phyloP scores from a whole-genome alignment of 768 basidiomycete genomes.

The Cyathus striatus region DNA sequence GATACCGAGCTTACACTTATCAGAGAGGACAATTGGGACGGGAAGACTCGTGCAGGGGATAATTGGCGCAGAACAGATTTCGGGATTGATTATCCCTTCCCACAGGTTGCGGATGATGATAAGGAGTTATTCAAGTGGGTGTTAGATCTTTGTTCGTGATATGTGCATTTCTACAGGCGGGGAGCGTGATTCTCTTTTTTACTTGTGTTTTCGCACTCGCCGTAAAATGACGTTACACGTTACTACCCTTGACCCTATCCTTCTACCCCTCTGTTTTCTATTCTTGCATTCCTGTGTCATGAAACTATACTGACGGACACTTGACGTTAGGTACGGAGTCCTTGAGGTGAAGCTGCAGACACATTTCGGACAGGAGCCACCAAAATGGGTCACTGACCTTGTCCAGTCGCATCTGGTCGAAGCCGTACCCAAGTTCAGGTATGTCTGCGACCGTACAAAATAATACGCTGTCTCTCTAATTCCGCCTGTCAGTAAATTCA shows the following conservation, averaged over 20 bases:
- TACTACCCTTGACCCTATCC: too few species aligned
- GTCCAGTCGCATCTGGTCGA: slow-evolving; percentile 94
- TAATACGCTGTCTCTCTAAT: background rate
- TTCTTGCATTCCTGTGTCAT: too few species aligned
- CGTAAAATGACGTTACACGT: too few species aligned
- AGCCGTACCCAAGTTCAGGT: slow-evolving; percentile 97
- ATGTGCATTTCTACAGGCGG: too few species aligned
- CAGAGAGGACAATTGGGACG: slow-evolving; percentile 97
- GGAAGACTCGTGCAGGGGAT: slow-evolving; percentile 60
- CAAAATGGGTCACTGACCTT: slow-evolving; percentile 94
- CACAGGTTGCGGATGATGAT: slow-evolving; percentile 67
- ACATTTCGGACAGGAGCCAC: slow-evolving; percentile 92
- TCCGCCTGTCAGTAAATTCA: slow-evolving; percentile 76
- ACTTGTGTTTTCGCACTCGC: too few species aligned
- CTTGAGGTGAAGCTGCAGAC: slow-evolving; percentile 98
- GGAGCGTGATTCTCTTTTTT: too few species aligned
- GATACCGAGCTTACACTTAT: slow-evolving; percentile 95
- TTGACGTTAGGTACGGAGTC: slow-evolving; percentile 87
- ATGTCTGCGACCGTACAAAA: slow-evolving; percentile 13
- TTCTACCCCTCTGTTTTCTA: too few species aligned
- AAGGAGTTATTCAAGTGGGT: slow-evolving; percentile 87
- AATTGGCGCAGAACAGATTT: slow-evolving; percentile 97
- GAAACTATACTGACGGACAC: too few species aligned
- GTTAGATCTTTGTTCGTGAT: too few species aligned
- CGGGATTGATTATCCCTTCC: slow-evolving; percentile 89